Evolutionary conservation across 1,139 yeast species (phyloP).

Genomic region (Hyphopichia khmerensis): DNA sequence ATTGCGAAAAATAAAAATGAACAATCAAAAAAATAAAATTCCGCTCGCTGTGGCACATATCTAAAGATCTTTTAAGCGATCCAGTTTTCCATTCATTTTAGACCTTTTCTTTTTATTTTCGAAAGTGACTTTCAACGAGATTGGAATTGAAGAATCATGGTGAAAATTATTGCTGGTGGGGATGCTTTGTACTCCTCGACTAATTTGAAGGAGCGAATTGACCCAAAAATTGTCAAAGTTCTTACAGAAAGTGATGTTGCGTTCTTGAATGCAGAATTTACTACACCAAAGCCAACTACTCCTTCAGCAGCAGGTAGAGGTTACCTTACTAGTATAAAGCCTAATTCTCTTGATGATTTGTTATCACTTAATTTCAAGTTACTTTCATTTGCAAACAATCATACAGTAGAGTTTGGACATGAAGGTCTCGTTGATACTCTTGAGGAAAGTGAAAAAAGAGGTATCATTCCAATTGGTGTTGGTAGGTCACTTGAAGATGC

Average conservation of each 20-base stretch:
- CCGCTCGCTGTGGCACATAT: too few species aligned
- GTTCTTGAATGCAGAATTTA: conserved; percentile 19
- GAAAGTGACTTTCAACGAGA: too few species aligned
- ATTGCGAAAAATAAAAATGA: too few species aligned
- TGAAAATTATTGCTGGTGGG: conserved; percentile 15
- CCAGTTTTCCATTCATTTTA: too few species aligned
- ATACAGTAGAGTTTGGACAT: conserved; percentile 17
- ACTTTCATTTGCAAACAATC: conserved; percentile 18
- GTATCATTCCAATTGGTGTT: conserved; percentile 14
- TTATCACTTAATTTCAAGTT: conserved; percentile 15
- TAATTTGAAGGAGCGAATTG: conserved; percentile 15
- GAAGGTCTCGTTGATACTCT: conserved; percentile 17
- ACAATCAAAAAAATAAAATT: too few species aligned
- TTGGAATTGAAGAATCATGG: neutral
- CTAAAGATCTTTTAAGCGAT: too few species aligned
- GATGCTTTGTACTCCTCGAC: conserved; percentile 17
- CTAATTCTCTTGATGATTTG: conserved; percentile 15
- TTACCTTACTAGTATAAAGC: conserved; percentile 17
- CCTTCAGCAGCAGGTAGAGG: conserved; percentile 18
- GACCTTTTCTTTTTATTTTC: too few species aligned
- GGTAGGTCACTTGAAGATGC: conserved; percentile 20
- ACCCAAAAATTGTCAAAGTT: conserved; percentile 14
- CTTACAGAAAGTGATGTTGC: conserved; percentile 15
- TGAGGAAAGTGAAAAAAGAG: conserved; percentile 16
- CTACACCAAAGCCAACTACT: conserved; percentile 16